Conservation (phyloP, 768 basidiomycete species). For the Cystobasidium ongulense region DNA sequence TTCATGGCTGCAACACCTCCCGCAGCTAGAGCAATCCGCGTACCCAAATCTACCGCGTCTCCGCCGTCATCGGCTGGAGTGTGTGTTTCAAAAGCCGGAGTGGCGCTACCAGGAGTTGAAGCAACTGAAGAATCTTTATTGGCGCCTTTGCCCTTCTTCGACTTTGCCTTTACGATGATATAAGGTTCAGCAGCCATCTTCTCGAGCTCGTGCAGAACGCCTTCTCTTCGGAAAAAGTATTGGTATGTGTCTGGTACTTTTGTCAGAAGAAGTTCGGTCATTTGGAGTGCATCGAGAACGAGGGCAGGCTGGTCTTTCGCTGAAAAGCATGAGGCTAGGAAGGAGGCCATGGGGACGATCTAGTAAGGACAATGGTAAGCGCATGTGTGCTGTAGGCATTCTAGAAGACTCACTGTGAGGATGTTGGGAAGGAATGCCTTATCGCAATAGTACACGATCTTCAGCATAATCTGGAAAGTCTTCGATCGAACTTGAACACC, state of each 20-base stretch:
- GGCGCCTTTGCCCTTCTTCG: conserved; percentile 44
- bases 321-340: conserved; percentile 85
- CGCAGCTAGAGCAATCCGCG: neutral
- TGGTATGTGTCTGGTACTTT: conserved; percentile 79
- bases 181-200: conserved; percentile 60
- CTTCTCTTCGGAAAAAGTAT: conserved; percentile 84
- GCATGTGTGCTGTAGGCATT: neutral
- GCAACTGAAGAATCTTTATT: conserved; percentile 5
- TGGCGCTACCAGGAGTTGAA: conserved; percentile 27
- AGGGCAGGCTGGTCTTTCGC: conserved; percentile 80
- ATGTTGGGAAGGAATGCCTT: conserved; percentile 64
- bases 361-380: conserved; percentile 43
- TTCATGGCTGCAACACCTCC: conserved; percentile 9
- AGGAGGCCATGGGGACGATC: conserved; percentile 91
- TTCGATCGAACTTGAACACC: conserved; percentile 76
- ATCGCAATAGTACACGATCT: conserved; percentile 82
- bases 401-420: conserved; percentile 57
- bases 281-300: conserved; percentile 78
- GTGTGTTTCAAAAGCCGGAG: conserved; percentile 33
- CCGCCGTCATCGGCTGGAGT: conserved; percentile 30
- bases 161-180: conserved; percentile 46
- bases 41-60: conserved; percentile 20
- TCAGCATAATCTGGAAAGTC: conserved; percentile 75
- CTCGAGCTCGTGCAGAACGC: conserved; percentile 92
- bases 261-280: conserved; percentile 78